A percentile compares a stretch with the other conserved stretches of the same genome.
These are phyloP conservation scores for Nakazawaea ishiwadae DNA, from an alignment of 805 yeast species.

Conservation along the genomic window DNA sequence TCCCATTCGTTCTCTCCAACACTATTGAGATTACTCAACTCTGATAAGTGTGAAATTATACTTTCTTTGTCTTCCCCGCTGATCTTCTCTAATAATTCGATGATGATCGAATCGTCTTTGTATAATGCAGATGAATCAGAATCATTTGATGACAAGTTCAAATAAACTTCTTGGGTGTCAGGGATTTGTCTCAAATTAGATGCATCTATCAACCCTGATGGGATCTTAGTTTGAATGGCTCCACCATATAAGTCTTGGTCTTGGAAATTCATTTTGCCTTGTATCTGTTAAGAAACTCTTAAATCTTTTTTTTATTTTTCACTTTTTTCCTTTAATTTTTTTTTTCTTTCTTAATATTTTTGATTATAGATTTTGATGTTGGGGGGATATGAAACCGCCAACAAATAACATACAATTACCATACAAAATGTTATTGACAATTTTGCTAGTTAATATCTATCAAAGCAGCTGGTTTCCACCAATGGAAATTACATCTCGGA, in stretches of 20 bases:
- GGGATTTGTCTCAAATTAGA: conserved; percentile 79
- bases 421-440: no score
- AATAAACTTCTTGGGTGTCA: conserved; percentile 89
- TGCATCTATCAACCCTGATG: conserved; percentile 66
- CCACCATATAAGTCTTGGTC: conserved; percentile 70
- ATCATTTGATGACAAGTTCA: conserved; percentile 32
- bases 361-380: background rate
- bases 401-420: no score
- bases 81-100: conserved; percentile 58
- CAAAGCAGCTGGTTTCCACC: no score
- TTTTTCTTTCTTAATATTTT: background rate
- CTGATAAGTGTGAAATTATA: conserved; percentile 49
- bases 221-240: conserved; percentile 58
- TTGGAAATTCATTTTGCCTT: conserved; percentile 16
- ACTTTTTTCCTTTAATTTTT: background rate
- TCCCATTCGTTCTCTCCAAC: conserved; percentile 24
- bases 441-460: no score
- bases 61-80: conserved; percentile 35
- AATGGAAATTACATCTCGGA: no score
- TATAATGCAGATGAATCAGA: conserved; percentile 22
- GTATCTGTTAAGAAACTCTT: no score
- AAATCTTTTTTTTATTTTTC: background rate
- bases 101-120: conserved; percentile 51
- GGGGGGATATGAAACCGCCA: no score
- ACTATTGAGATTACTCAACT: conserved; percentile 43